A percentile compares a stretch with the other conserved stretches of the same genome.
Conservation (phyloP, 306 rosid species). For the Glycine soja region DNA sequence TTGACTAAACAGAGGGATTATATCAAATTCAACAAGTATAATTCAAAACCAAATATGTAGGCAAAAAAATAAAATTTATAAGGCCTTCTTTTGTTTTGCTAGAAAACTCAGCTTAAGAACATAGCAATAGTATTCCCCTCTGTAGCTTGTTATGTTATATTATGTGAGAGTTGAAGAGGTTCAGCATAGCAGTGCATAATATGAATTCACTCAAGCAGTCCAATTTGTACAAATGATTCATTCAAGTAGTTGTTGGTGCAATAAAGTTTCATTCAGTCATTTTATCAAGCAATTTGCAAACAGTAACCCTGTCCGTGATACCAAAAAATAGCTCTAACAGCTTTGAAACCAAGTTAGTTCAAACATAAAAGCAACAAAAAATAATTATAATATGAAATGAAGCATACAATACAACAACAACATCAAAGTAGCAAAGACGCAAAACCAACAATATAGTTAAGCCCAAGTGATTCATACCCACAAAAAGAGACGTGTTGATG, state of each 20-base stretch:
- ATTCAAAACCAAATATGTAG: neutral
- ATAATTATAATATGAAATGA: neutral
- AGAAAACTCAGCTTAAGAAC: neutral
- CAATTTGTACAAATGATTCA: neutral
- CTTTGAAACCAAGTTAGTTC: neutral
- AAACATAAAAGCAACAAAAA: neutral
- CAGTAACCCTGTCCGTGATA: neutral
- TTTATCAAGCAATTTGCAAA: slow-evolving; percentile 38
- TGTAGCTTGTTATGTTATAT: neutral
- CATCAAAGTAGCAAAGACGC: neutral
- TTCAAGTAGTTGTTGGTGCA: neutral
- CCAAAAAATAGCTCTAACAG: neutral
- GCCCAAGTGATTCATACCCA: neutral
- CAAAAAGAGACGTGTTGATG: neutral
- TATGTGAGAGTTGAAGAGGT: neutral
- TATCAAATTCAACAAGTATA: neutral
- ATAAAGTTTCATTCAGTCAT: slow-evolving; percentile 25
- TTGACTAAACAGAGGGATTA: neutral
- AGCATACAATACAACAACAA: neutral
- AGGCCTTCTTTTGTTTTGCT: no score
- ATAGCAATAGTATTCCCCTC: neutral
- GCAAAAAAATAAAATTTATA: no score
- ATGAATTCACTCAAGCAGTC: slow-evolving; percentile 10
- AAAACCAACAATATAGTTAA: neutral
- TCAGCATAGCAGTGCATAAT: neutral